Percentiles rank a stretch among this genome's conserved stretches.
Conservation (phyloP, 163 green algal species). For the Smithsoniella earleae region DNA sequence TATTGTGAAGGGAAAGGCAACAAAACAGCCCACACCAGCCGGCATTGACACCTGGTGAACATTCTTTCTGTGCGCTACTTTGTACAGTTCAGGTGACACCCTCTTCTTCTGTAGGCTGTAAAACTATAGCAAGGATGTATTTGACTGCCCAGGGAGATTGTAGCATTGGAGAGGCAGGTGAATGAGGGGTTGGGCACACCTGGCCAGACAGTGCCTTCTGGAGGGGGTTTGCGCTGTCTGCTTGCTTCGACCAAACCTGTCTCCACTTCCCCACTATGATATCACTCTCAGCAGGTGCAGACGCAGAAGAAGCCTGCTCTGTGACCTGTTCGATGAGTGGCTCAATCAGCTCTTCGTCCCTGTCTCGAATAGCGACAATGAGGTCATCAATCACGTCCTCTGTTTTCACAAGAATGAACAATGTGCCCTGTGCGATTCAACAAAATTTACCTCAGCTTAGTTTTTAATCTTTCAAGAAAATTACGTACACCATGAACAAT, state of each 20-base stretch:
- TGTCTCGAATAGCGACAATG: background rate
- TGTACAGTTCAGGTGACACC: no score
- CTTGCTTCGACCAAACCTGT: constrained; percentile 61
- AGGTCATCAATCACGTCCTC: constrained; percentile 16
- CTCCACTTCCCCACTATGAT: constrained; percentile 53
- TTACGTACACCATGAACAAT: background rate
- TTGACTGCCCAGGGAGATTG: no score
- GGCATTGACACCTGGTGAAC: no score
- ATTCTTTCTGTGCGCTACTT: no score
- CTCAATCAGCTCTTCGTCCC: constrained; percentile 35
- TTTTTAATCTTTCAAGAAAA: background rate
- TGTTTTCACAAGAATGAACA: constrained; percentile 60
- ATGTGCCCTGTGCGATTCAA: constrained; percentile 42
- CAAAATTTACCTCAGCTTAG: background rate
- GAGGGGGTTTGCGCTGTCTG: constrained; percentile 48
- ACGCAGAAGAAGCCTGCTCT: constrained; percentile 35
- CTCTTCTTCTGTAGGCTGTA: no score
- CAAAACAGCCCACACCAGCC: no score
- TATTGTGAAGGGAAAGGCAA: no score
- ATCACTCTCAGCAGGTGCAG: constrained; percentile 35
- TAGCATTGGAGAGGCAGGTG: no score
- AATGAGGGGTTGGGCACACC: background rate
- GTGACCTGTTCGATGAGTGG: constrained; percentile 40
- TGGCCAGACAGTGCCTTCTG: constrained; percentile 52
- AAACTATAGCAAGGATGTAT: no score